Conservation (phyloP, 192 early-diverging fungal species). For the Geranomyces variabilis region DNA sequence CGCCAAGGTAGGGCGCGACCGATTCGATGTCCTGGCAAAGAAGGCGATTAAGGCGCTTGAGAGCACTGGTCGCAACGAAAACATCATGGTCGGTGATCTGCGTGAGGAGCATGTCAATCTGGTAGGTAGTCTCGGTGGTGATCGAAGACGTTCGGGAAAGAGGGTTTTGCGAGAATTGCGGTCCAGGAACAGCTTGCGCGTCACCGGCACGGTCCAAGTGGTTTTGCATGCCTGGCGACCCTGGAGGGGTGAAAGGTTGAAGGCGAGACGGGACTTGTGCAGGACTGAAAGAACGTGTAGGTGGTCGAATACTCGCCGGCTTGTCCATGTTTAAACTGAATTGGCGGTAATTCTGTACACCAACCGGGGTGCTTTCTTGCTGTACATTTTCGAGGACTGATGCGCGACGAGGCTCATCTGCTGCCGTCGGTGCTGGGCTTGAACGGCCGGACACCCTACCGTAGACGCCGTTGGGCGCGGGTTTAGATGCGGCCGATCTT, state of each 20-base stretch:
- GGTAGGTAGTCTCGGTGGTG: slow-evolving; percentile 22
- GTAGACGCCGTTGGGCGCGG: not conserved
- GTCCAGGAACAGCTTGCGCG: not conserved
- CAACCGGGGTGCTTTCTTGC: not conserved
- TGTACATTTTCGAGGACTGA: not conserved
- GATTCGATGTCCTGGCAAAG: slow-evolving; percentile 56
- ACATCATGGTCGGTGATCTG: slow-evolving; percentile 70
- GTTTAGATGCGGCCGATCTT: not conserved
- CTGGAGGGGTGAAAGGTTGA: not conserved
- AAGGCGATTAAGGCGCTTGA: slow-evolving; percentile 74
- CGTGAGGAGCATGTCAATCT: slow-evolving; percentile 69
- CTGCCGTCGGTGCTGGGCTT: too few species aligned
- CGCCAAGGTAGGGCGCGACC: slow-evolving; percentile 63
- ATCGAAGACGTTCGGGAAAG: slow-evolving; percentile 18
- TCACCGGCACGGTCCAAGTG: not conserved
- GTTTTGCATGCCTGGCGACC: not conserved
- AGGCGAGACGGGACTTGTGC: not conserved
- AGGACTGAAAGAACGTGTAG: too few species aligned
- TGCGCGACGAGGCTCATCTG: not conserved
- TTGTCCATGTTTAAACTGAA: not conserved
- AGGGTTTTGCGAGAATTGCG: not conserved
- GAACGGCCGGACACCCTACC: not conserved
- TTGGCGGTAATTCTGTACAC: not conserved
- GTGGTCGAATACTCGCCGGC: not conserved
- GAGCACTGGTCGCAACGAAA: slow-evolving; percentile 68